Base-by-base conservation (phyloP, 1,284 basidiomycete species). In the Microbotryum saponariae region DNA sequence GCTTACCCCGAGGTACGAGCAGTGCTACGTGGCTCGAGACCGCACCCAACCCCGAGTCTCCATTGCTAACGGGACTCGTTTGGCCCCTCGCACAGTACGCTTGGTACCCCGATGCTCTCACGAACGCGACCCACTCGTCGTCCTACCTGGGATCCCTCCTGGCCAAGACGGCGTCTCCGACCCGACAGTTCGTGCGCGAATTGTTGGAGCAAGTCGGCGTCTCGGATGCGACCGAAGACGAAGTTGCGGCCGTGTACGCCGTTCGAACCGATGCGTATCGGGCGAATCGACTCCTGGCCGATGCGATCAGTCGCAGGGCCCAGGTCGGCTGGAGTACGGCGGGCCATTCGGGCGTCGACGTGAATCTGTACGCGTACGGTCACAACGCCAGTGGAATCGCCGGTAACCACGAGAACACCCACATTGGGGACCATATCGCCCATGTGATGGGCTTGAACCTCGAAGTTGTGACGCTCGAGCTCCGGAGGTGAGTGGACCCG, bases 331-430 rank as follows among this genome's bases (percentile, higher is more conserved):
- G 76, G 74, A 72, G 71, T 6, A 77, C 75, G 0, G 68, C 71
- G n/a, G 76, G 76, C 0, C 76, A 77, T 58, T 74, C 73, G 21
- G 76, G 74, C n/a, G 73, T 77, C 42, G 76, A 77, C 58, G 75
- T 77, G 50, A 75, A 76, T 44, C 70, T 77, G 4, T 77, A 76
- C 56, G 74, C 73, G 29, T 68, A 73, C 27, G 75, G 75, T 1
- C 59, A 62, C 37, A 69, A 70, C 23, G 33, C 69, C 51, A 65
- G 66, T 1, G 66, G 68, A 1, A 59, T 77, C 7, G 51, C 59
- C 0, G 77, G 76, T 2, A 77, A 75, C 59, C 67, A 72, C 31
- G 77, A 78, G 60, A 78, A 78, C 60, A 77, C 72, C 33, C 71
- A 73, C 52, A 68, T 73, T 6, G 62, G 63, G 1, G n/a, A 53